Percentiles rank a stretch among this genome's conserved stretches.
These are phyloP conservation scores for Poa annua DNA, from an alignment of 176 grass and related monocot genomes.

Conservation along the genomic window DNA sequence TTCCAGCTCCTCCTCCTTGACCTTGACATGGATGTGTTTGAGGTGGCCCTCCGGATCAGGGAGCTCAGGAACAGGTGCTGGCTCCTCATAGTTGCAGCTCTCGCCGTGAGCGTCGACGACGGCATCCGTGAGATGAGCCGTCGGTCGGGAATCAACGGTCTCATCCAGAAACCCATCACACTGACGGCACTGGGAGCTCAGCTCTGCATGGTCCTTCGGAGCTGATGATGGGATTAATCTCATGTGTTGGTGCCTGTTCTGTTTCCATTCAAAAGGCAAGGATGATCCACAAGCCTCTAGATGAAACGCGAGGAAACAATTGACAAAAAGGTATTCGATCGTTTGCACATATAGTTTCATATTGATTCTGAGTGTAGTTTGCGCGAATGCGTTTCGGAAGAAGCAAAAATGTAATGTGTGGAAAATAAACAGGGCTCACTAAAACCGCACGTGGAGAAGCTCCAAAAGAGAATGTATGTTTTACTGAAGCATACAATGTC, in stretches of 20 bases:
- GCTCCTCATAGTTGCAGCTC: conserved; percentile 62
- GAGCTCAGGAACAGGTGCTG: conserved; percentile 60
- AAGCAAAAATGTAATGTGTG: background rate
- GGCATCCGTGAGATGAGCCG: conserved; percentile 58
- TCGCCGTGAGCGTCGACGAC: conserved; percentile 58
- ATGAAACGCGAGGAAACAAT: background rate
- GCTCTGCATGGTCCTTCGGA: conserved; percentile 84
- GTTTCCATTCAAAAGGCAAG: background rate
- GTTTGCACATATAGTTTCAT: background rate
- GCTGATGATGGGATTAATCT: conserved; percentile 40
- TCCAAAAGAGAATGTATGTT: background rate
- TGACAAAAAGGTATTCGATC: background rate
- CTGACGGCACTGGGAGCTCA: conserved; percentile 69
- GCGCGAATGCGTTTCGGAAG: background rate
- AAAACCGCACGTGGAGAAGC: too few relatives aligned
- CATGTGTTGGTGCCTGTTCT: background rate
- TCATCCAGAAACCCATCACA: conserved; percentile 83
- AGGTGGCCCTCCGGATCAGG: conserved; percentile 58
- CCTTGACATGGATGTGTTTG: conserved; percentile 70
- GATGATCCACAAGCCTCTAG: background rate
- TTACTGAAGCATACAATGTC: background rate
- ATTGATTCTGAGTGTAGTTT: background rate
- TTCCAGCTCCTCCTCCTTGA: conserved; percentile 80
- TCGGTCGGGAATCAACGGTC: conserved; percentile 72
- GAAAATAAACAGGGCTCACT: background rate